phyloP scores from a whole-genome alignment of 352 stramenopile genomes.

The Elongisporangium senticosum region DNA sequence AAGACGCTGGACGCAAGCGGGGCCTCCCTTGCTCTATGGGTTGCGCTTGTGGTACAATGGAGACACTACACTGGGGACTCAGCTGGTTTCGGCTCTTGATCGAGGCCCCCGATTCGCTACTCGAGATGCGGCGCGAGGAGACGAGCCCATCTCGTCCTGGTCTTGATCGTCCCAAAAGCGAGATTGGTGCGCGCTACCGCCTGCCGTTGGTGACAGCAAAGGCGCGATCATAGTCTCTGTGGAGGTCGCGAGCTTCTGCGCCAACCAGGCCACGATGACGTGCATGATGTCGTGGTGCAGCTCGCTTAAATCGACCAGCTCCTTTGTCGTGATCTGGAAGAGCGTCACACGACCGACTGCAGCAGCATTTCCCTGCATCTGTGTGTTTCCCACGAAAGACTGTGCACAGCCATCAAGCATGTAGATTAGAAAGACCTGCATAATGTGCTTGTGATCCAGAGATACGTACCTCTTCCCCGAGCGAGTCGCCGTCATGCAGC shows the following conservation, averaged over 20 bases:
- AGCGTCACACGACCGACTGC: conserved; percentile 53
- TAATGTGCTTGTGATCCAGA: neutral
- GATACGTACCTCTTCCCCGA: conserved; percentile 69
- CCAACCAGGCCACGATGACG: conserved; percentile 73
- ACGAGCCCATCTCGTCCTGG: neutral
- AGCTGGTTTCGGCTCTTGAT: neutral
- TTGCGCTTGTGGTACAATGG: no score
- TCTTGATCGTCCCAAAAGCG: neutral
- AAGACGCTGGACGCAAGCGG: no score
- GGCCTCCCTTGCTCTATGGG: no score
- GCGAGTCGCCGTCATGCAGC: conserved; percentile 64
- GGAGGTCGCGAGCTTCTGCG: conserved; percentile 58
- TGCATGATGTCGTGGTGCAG: conserved; percentile 82
- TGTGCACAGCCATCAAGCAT: conserved; percentile 15
- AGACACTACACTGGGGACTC: neutral
- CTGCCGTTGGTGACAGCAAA: conserved; percentile 36
- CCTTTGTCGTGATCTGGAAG: conserved; percentile 71
- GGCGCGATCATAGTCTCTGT: conserved; percentile 62
- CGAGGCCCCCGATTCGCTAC: neutral
- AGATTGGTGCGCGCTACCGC: neutral
- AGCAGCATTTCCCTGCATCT: conserved; percentile 31
- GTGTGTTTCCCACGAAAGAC: conserved; percentile 65
- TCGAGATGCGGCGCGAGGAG: neutral
- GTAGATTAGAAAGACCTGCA: neutral
- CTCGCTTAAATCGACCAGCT: conserved; percentile 74